These are phyloP conservation scores for Spathaspora passalidarum DNA, from an alignment of 805 yeast genomes.

Conservation along the genomic window DNA sequence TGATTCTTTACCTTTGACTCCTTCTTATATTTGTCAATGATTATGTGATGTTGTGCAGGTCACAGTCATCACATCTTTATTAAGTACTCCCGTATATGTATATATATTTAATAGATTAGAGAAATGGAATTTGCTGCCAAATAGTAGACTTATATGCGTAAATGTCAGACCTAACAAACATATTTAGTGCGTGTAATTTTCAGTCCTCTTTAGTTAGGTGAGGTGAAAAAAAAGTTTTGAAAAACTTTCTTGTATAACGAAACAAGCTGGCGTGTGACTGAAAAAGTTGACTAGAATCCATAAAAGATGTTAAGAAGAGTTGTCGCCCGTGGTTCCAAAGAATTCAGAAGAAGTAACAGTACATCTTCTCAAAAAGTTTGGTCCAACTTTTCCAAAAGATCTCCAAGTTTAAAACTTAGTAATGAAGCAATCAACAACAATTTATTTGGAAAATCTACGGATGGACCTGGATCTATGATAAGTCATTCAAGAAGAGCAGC, in stretches of 20 bases:
- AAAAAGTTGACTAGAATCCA: background rate
- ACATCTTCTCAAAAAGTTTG: slow-evolving; percentile 19
- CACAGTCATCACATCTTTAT: background rate
- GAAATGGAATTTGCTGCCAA: background rate
- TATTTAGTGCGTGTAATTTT: background rate
- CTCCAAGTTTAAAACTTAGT: slow-evolving; percentile 23
- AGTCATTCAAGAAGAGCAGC: slow-evolving; percentile 40
- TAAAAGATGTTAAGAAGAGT: slow-evolving; percentile 1
- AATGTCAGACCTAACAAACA: background rate
- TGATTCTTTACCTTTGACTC: slow-evolving; percentile 26
- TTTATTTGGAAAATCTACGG: slow-evolving; percentile 20
- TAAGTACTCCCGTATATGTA: background rate
- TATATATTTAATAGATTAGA: too few species aligned
- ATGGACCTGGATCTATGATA: slow-evolving; percentile 55
- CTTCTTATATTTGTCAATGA: slow-evolving; percentile 20
- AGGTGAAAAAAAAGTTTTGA: background rate
- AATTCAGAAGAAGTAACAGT: slow-evolving; percentile 1
- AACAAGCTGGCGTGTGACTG: background rate
- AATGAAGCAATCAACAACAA: slow-evolving; percentile 18
- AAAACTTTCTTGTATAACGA: background rate
- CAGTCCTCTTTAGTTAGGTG: background rate
- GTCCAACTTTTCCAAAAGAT: slow-evolving; percentile 30
- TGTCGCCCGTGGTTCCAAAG: background rate
- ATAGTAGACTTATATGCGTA: background rate
- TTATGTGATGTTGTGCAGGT: slow-evolving; percentile 1